These are phyloP conservation scores for Colletotrichum truncatum DNA, from an alignment of 2,329 filamentous ascomycete genomes.

Conservation along the genomic window DNA sequence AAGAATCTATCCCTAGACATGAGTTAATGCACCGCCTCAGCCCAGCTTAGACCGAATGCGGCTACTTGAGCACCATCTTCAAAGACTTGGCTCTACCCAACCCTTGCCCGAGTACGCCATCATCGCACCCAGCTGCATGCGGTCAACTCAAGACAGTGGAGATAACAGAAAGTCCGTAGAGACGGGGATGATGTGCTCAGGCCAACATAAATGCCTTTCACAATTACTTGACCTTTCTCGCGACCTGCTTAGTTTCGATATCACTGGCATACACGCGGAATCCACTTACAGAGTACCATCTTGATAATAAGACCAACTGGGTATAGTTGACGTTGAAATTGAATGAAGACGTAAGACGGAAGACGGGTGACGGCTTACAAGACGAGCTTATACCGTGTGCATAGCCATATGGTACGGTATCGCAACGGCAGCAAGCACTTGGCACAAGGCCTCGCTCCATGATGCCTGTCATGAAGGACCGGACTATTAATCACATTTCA, in stretches of 20 bases:
- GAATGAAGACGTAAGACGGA: background rate
- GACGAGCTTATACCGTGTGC: background rate
- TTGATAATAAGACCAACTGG: background rate
- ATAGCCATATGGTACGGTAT: background rate
- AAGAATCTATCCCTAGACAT: background rate
- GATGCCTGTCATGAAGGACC: background rate
- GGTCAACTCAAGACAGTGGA: background rate
- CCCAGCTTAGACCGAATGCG: background rate
- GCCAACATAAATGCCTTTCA: no score
- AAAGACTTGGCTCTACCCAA: background rate
- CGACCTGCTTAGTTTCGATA: no score
- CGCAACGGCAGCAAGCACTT: background rate
- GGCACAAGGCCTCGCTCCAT: background rate
- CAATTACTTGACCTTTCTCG: no score
- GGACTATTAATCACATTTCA: background rate
- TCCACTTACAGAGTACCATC: no score
- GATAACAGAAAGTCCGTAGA: background rate
- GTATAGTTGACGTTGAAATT: background rate
- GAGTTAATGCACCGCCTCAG: background rate
- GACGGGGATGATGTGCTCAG: no score
- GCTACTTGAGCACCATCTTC: background rate
- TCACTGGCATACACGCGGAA: no score
- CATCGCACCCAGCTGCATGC: background rate
- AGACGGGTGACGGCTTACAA: background rate
- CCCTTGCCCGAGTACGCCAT: background rate